A percentile compares a stretch with the other conserved stretches of the same genome.
Evolutionary conservation across 352 stramenopile genomes (phyloP).

Genomic region (Pythium dissimile): DNA sequence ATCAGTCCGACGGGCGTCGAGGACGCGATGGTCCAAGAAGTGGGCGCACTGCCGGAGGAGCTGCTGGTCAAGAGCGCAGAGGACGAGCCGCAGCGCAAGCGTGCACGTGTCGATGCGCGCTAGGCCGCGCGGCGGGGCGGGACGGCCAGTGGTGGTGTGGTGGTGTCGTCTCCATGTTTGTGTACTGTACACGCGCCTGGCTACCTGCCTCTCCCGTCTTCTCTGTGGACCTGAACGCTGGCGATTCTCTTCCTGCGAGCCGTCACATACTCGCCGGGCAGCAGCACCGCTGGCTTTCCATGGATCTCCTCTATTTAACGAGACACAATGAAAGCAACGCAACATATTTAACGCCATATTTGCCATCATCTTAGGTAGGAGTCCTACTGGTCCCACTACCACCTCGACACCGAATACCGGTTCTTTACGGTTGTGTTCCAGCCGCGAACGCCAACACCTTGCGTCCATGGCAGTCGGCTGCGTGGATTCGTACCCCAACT

Average conservation of each 20-base stretch:
- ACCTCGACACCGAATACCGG: too few species aligned
- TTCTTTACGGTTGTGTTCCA: too few species aligned
- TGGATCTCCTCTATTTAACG: not conserved
- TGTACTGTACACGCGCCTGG: too few species aligned
- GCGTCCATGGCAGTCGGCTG: too few species aligned
- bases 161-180: not conserved
- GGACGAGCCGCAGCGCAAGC: slow-evolving; percentile 14
- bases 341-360: too few species aligned
- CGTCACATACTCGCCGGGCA: not conserved
- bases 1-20: slow-evolving; percentile 41
- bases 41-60: not conserved
- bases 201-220: too few species aligned
- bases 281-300: not conserved
- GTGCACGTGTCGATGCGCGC: slow-evolving; percentile 6
- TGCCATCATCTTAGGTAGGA: too few species aligned
- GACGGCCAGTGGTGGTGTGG: not conserved
- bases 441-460: too few species aligned
- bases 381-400: too few species aligned
- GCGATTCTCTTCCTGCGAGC: too few species aligned
- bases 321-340: not conserved
- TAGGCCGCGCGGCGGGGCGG: not conserved
- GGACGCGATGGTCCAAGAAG: slow-evolving; percentile 4
- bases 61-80: not conserved
- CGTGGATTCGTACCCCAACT: too few species aligned
- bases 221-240: too few species aligned